Evolutionary conservation across 805 yeast species (phyloP).

Genomic region (Sugiyamaella chiloensis): DNA sequence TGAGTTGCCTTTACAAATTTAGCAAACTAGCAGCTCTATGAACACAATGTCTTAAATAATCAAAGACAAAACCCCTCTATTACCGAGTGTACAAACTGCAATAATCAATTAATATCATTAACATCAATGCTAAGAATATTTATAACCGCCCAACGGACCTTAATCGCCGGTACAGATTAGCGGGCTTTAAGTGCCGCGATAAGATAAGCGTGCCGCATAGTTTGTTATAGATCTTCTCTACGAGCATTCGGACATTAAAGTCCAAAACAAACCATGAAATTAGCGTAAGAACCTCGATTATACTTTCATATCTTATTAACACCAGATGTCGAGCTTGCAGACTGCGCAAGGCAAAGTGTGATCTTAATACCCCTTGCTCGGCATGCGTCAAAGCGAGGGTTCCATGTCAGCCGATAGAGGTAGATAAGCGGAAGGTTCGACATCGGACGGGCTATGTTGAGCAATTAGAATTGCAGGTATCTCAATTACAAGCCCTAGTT

Average conservation of each 20-base stretch:
- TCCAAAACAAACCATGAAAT: no score
- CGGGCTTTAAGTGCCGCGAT: background rate
- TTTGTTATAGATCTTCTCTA: background rate
- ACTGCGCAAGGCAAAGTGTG: slow-evolving; percentile 2
- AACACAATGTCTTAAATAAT: no score
- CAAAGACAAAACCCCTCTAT: no score
- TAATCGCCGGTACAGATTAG: no score
- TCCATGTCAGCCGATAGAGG: background rate
- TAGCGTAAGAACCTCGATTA: no score
- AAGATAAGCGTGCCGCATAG: background rate
- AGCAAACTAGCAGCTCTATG: no score
- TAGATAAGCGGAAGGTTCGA: background rate
- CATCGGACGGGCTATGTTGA: slow-evolving; percentile 1
- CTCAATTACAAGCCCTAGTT: background rate
- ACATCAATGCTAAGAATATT: no score
- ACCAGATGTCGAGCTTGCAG: background rate
- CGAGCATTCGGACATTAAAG: background rate
- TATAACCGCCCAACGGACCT: no score
- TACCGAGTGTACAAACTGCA: no score
- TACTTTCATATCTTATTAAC: background rate
- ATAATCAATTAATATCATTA: no score
- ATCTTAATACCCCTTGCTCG: background rate
- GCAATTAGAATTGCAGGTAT: background rate
- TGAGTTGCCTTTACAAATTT: no score
- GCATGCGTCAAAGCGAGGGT: background rate